These are phyloP conservation scores for Metschnikowia peoriensis DNA, from an alignment of 805 yeast species.

Conservation along the genomic window DNA sequence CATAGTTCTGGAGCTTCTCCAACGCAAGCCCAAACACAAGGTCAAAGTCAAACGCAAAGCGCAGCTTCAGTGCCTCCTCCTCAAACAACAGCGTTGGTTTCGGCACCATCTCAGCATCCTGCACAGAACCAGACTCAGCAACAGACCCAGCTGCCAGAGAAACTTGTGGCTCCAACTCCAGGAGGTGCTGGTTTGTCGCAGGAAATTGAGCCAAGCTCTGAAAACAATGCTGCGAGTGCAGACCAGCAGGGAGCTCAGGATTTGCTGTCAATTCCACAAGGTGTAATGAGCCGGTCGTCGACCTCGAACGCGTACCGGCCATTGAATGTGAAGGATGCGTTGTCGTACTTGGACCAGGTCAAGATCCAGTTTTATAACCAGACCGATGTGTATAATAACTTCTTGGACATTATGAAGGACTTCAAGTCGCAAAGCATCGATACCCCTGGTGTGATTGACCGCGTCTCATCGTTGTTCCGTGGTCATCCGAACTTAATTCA, in stretches of 20 bases:
- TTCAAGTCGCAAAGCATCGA: conserved; percentile 94
- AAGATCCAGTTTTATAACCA: conserved; percentile 87
- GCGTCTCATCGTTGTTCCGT: conserved; percentile 85
- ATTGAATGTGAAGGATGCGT: conserved; percentile 91
- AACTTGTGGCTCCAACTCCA: conserved; percentile 1
- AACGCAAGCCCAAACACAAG: conserved; percentile 7
- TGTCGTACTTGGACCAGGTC: conserved; percentile 93
- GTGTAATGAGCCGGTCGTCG: conserved; percentile 42
- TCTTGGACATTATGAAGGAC: conserved; percentile 97
- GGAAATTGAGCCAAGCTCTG: conserved; percentile 8
- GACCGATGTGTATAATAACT: conserved; percentile 94
- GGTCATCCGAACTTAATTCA: conserved; percentile 94
- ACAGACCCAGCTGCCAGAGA: conserved; percentile 19
- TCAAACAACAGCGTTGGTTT: conserved; percentile 1
- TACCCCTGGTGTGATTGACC: conserved; percentile 97
- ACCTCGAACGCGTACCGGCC: conserved; percentile 61
- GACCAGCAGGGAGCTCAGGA: conserved; percentile 11
- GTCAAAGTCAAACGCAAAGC: conserved; percentile 12
- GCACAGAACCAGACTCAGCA: conserved; percentile 20
- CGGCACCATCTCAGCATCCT: conserved; percentile 16
- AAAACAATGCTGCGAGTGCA: conserved; percentile 1
- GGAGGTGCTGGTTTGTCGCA: conserved; percentile 10
- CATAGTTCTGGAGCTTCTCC: not conserved
- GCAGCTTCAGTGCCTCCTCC: conserved; percentile 19
- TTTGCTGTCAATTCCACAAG: conserved; percentile 16